These are phyloP conservation scores for Heliamphora exappendiculata DNA, from an alignment of 148 eudicot species.

Conservation along the genomic window DNA sequence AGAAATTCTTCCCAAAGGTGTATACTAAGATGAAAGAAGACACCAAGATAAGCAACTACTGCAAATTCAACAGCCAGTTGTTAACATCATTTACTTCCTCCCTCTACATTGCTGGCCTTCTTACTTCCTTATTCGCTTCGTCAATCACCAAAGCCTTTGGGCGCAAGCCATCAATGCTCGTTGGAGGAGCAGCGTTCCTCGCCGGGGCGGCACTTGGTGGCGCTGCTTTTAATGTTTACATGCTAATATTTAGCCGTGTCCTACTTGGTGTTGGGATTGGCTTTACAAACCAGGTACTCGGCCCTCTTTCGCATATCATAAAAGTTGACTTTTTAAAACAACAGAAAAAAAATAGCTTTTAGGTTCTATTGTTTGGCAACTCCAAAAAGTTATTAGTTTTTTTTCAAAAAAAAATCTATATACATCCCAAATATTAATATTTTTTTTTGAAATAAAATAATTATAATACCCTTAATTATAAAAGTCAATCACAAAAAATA, in stretches of 20 bases:
- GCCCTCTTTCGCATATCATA: background rate
- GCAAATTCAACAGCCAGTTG: slow-evolving; percentile 10
- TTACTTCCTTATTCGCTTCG: slow-evolving; percentile 33
- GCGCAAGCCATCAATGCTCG: slow-evolving; percentile 28
- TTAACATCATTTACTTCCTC: slow-evolving; percentile 17
- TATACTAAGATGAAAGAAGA: slow-evolving; percentile 3
- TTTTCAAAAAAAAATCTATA: too few species aligned
- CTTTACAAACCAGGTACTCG: slow-evolving; percentile 21
- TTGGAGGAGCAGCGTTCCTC: background rate
- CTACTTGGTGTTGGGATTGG: slow-evolving; percentile 23
- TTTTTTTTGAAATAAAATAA: too few species aligned
- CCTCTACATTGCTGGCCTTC: slow-evolving; percentile 29
- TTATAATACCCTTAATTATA: too few species aligned
- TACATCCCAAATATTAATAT: too few species aligned
- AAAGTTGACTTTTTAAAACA: too few species aligned
- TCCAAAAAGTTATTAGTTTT: too few species aligned
- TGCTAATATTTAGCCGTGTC: slow-evolving; percentile 13
- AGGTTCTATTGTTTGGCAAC: too few species aligned
- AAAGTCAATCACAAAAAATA: too few species aligned
- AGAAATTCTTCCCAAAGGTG: background rate
- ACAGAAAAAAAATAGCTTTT: too few species aligned
- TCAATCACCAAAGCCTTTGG: slow-evolving; percentile 23
- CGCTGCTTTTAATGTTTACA: slow-evolving; percentile 1
- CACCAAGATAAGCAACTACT: slow-evolving; percentile 10
- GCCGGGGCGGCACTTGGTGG: background rate